These are phyloP conservation scores for Clavispora phyllophila DNA, from an alignment of 805 yeast species.

Conservation along the genomic window DNA sequence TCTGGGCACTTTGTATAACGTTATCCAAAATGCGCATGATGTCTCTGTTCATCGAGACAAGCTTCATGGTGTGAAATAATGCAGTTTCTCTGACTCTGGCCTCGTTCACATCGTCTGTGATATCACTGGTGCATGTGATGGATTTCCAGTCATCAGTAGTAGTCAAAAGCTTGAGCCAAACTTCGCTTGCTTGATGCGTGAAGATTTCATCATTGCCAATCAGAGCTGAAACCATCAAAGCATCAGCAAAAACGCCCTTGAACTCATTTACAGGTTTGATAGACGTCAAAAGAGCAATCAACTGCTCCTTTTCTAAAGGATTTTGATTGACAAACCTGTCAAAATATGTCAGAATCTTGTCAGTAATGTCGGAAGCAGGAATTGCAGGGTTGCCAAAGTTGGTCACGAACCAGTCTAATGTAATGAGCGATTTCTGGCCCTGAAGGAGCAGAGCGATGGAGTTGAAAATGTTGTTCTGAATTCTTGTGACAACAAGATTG, in stretches of 20 bases:
- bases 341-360: conserved; percentile 20
- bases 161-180: conserved; percentile 59
- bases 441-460: conserved; percentile 19
- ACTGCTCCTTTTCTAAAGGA: conserved; percentile 38
- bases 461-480: conserved; percentile 38
- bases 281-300: conserved; percentile 50
- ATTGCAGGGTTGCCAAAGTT: conserved; percentile 12
- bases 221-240: conserved; percentile 48
- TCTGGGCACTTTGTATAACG: conserved; percentile 4
- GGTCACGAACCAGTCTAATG: conserved; percentile 23
- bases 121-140: conserved; percentile 29
- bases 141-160: conserved; percentile 47
- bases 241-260: conserved; percentile 28
- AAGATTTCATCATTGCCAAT: conserved; percentile 22
- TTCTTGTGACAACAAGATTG: conserved; percentile 43
- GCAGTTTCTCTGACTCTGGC: conserved; percentile 36
- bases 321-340: conserved; percentile 30
- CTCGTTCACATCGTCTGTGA: conserved; percentile 39
- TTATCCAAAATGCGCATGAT: conserved; percentile 11
- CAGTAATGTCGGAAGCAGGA: conserved; percentile 3
- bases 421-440: conserved; percentile 20
- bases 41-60: conserved; percentile 8
- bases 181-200: conserved; percentile 18
- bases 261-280: conserved; percentile 27
- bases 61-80: conserved; percentile 38